A percentile compares a stretch with the other conserved stretches of the same genome.
These are phyloP conservation scores for Boletus albobrunnescens DNA, from an alignment of 1,284 basidiomycete genomes.

Conservation along the genomic window DNA sequence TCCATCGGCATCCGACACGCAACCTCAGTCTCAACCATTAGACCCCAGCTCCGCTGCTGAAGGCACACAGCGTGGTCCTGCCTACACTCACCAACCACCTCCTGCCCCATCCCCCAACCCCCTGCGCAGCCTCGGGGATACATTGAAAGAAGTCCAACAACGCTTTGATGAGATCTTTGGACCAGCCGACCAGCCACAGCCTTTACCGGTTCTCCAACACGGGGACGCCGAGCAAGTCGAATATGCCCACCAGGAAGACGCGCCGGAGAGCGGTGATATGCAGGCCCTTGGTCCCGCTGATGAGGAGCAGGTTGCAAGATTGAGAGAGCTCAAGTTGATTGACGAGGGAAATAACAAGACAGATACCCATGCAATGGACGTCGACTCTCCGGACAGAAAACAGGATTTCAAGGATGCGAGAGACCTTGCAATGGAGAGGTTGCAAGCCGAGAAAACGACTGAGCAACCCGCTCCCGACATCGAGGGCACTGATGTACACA, in stretches of 20 bases:
- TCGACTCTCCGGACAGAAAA: constrained; percentile 24
- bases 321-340: constrained; percentile 75
- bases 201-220: constrained; percentile 16
- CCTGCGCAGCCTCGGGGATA: constrained; percentile 82
- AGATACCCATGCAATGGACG: constrained; percentile 42
- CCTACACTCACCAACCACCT: constrained; percentile 36
- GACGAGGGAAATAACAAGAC: constrained; percentile 50
- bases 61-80: constrained; percentile 45
- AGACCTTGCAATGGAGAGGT: constrained; percentile 28
- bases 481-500: constrained; percentile 48
- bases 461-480: constrained; percentile 35
- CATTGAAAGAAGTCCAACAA: constrained; percentile 79
- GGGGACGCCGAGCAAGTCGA: constrained; percentile 59
- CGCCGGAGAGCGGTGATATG: constrained; percentile 67
- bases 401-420: constrained; percentile 27
- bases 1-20: constrained; percentile 13
- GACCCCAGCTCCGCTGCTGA: constrained; percentile 37
- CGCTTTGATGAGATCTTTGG: constrained; percentile 83
- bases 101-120: constrained; percentile 52
- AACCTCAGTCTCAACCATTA: constrained; percentile 6
- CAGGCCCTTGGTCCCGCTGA: constrained; percentile 88
- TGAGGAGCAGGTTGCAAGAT: constrained; percentile 78
- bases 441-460: constrained; percentile 33
- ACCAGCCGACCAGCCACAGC: constrained; percentile 34
- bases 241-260: constrained; percentile 60